These are phyloP conservation scores for Caryopteris hybrid DNA, from an alignment of 305 asterid genomes.

Conservation along the genomic window DNA sequence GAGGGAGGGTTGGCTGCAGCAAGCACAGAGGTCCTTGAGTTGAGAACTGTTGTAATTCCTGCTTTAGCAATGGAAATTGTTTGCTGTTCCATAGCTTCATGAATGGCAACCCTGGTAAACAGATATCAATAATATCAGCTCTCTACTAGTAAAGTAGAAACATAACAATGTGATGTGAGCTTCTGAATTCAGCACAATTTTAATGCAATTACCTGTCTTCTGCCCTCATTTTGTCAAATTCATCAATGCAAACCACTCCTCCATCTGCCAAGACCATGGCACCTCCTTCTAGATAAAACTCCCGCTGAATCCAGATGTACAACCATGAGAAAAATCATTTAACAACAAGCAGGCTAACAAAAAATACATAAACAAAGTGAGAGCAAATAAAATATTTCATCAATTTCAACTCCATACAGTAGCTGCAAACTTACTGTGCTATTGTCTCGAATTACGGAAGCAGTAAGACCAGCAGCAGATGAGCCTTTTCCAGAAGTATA, in stretches of 20 bases:
- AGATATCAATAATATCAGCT: conserved; percentile 21
- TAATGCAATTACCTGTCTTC: conserved; percentile 72
- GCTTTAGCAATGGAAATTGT: conserved; percentile 99
- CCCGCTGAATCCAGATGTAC: conserved; percentile 54
- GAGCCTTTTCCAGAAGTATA: conserved; percentile 99
- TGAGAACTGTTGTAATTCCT: conserved; percentile 97
- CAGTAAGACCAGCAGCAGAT: conserved; percentile 99
- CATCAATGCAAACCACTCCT: conserved; percentile 99
- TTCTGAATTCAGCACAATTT: conserved; percentile 2
- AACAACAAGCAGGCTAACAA: background rate
- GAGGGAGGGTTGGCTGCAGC: conserved; percentile 99
- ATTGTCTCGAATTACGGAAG: conserved; percentile 94
- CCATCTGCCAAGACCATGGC: conserved; percentile 99
- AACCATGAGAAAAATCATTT: conserved; percentile 15
- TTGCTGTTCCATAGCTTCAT: conserved; percentile 99
- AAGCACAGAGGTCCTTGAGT: conserved; percentile 97
- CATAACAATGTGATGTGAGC: background rate
- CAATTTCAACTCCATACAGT: background rate
- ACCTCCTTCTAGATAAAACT: conserved; percentile 99
- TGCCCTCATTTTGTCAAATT: conserved; percentile 97
- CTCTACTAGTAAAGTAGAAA: conserved; percentile 6
- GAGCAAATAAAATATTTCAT: conserved; percentile 6
- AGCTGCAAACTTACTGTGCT: conserved; percentile 65
- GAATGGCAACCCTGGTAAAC: conserved; percentile 87
- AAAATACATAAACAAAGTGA: background rate